phyloP scores from a whole-genome alignment of 2,329 filamentous ascomycete genomes.

The Claviceps humidiphila region DNA sequence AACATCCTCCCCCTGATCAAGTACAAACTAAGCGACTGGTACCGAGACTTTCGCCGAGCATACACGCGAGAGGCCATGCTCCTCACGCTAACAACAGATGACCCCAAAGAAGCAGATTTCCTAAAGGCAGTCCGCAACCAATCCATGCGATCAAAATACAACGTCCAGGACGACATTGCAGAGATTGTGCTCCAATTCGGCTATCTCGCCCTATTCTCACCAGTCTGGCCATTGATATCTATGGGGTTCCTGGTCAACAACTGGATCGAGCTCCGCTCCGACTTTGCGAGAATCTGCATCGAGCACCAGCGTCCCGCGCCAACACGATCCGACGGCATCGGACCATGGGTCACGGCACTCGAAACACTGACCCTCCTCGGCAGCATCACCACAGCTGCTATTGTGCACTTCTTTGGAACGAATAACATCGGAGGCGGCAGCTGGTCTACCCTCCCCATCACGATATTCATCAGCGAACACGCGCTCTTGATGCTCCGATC shows the following conservation, averaged over 20 bases:
- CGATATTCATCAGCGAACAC: slow-evolving; percentile 63
- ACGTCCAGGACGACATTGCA: slow-evolving; percentile 59
- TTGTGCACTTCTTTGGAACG: slow-evolving; percentile 58
- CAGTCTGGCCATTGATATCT: slow-evolving; percentile 62
- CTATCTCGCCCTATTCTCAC: slow-evolving; percentile 59
- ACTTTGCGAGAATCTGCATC: slow-evolving; percentile 63
- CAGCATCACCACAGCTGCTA: slow-evolving; percentile 56
- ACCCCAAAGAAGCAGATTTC: slow-evolving; percentile 50
- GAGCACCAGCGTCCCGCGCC: slow-evolving; percentile 61
- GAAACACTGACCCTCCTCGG: slow-evolving; percentile 60
- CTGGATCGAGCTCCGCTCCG: slow-evolving; percentile 64
- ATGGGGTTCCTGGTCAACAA: slow-evolving; percentile 64
- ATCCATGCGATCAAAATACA: slow-evolving; percentile 53
- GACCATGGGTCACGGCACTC: slow-evolving; percentile 57
- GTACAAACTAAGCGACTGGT: slow-evolving; percentile 39
- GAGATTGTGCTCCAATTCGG: slow-evolving; percentile 66
- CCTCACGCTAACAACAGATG: slow-evolving; percentile 37
- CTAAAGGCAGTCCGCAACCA: slow-evolving; percentile 52
- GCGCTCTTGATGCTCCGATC: slow-evolving; percentile 49
- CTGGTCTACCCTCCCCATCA: slow-evolving; percentile 53
- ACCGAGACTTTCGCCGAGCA: slow-evolving; percentile 22
- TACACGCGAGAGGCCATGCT: slow-evolving; percentile 29
- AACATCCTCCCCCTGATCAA: slow-evolving; percentile 57
- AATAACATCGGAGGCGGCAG: slow-evolving; percentile 41
- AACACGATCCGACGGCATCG: slow-evolving; percentile 58